Percentiles rank a stretch among this genome's conserved stretches.
phyloP scores from a whole-genome alignment of 2,329 filamentous ascomycete genomes.

The Ophiosphaerella narmari region DNA sequence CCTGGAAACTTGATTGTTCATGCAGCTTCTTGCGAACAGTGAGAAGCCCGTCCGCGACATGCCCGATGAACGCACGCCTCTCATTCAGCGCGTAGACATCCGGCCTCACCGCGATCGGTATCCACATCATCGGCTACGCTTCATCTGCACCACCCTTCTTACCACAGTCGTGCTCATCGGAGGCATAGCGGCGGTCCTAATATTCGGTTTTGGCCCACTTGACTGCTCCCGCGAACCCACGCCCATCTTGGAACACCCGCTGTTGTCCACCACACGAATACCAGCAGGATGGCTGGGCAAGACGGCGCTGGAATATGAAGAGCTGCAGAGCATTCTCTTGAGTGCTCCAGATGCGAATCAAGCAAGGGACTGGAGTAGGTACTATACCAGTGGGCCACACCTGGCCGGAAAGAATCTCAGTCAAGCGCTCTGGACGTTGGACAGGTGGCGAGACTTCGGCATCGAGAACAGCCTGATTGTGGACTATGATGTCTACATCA shows the following conservation, averaged over 20 bases:
- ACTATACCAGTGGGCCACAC: slow-evolving; percentile 58
- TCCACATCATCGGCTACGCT: slow-evolving; percentile 63
- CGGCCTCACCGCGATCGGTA: slow-evolving; percentile 57
- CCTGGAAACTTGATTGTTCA: slow-evolving; percentile 3
- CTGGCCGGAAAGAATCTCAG: slow-evolving; percentile 57
- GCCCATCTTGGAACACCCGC: slow-evolving; percentile 12
- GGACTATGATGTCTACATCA: slow-evolving; percentile 57
- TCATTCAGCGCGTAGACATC: slow-evolving; percentile 66
- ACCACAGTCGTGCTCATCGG: slow-evolving; percentile 44
- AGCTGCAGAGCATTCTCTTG: slow-evolving; percentile 60
- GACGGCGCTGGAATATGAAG: slow-evolving; percentile 57
- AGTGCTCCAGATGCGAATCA: slow-evolving; percentile 60
- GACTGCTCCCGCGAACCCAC: slow-evolving; percentile 33
- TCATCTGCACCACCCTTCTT: slow-evolving; percentile 67
- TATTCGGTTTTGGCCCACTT: slow-evolving; percentile 44
- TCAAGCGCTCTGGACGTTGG: slow-evolving; percentile 57
- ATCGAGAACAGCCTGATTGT: slow-evolving; percentile 51
- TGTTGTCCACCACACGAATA: slow-evolving; percentile 29
- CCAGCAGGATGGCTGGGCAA: slow-evolving; percentile 48
- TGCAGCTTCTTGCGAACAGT: slow-evolving; percentile 23
- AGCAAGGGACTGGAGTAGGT: slow-evolving; percentile 55
- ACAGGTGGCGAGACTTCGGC: slow-evolving; percentile 56
- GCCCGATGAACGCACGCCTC: slow-evolving; percentile 66
- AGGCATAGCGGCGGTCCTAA: slow-evolving; percentile 43
- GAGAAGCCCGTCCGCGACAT: slow-evolving; percentile 41